Evolutionary conservation across 805 yeast genomes (phyloP), one percentile per base, ranked within the genome.

Genomic region (Candida nitratophila): DNA sequence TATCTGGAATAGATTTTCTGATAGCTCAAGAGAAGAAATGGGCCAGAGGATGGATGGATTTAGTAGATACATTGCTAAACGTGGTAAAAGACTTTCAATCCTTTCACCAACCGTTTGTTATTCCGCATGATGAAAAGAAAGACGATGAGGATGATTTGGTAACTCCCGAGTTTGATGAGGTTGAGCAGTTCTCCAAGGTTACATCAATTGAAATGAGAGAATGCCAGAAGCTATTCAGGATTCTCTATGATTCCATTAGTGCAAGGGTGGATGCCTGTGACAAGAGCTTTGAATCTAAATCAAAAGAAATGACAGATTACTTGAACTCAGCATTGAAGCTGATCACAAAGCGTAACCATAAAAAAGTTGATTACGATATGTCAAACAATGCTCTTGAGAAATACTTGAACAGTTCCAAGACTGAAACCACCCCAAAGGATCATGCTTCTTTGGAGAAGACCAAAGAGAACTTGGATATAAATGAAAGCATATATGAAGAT

Each of bases 1-100:
- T 69, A 27, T 67, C 69, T 19, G 81, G 77, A 1, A 54, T 76
- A 33, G 65, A 66, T 39, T 75, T 61, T 46, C 47, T 75, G 42
- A 53, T 64, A 30, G 50, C 53, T 14, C 60, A 64, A 36, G 54
- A 59, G 34, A 50, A 51, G 39, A 56, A 57, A 40, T 60, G 62
- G 60, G 45, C 53, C 20, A 41, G 51, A 32, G 46, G 52, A 40
- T 56, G 66, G 59, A 42, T 45, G 12, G 44, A 47, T 2, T 43
- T 66, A 11, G 60, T 74, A 52, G 63, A 68, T 21, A 50, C 57
- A 5, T 61, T 68, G 21, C 47, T 61, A 41, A 60, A 57, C 29
- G 51, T 65, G 6, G 54, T 64, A 11, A 61, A 61, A 19, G 44
- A 56, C 2, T 67, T 69, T 44, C 50, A 59, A 19, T 54, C 49